Evolutionary conservation across 257 asterid species (phyloP).

Genomic region (Petunia axillaris): DNA sequence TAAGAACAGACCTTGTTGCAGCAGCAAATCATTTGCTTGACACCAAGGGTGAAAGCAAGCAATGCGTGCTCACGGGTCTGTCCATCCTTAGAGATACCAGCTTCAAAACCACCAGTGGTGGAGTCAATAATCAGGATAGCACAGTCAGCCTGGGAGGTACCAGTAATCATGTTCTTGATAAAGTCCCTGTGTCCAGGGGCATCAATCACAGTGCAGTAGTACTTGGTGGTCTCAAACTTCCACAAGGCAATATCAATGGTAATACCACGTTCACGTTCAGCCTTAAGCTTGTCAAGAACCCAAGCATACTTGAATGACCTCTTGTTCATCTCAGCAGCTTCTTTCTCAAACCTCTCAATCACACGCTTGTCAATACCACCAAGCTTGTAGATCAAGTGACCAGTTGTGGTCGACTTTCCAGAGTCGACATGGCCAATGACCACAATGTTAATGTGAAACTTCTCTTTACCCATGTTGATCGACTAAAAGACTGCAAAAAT

Average conservation of each 20-base stretch:
- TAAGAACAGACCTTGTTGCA: slow-evolving; percentile 61
- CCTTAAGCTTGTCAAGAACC: slow-evolving; percentile 92
- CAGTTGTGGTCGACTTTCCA: slow-evolving; percentile 56
- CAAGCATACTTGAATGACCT: slow-evolving; percentile 89
- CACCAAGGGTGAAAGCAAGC: slow-evolving; percentile 85
- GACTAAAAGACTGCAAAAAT: not conserved
- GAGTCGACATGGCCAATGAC: slow-evolving; percentile 61
- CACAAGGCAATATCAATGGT: slow-evolving; percentile 88
- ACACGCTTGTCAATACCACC: slow-evolving; percentile 92
- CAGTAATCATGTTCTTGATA: slow-evolving; percentile 87
- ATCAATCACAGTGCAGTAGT: slow-evolving; percentile 86
- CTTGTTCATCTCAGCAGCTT: slow-evolving; percentile 88
- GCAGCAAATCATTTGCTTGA: slow-evolving; percentile 80
- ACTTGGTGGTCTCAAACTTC: slow-evolving; percentile 87
- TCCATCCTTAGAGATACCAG: slow-evolving; percentile 86
- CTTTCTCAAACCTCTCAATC: slow-evolving; percentile 85
- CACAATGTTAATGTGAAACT: slow-evolving; percentile 53
- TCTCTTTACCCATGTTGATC: slow-evolving; percentile 44
- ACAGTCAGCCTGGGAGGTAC: slow-evolving; percentile 89
- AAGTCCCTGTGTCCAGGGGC: slow-evolving; percentile 92
- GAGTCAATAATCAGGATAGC: slow-evolving; percentile 82
- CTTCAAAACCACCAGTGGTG: slow-evolving; percentile 91
- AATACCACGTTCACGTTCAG: slow-evolving; percentile 93
- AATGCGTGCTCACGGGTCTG: slow-evolving; percentile 89
- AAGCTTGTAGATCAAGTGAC: slow-evolving; percentile 75